These are phyloP conservation scores for Aegilops tauschii DNA, from an alignment of 176 grass and related monocot genomes.

Conservation along the genomic window DNA sequence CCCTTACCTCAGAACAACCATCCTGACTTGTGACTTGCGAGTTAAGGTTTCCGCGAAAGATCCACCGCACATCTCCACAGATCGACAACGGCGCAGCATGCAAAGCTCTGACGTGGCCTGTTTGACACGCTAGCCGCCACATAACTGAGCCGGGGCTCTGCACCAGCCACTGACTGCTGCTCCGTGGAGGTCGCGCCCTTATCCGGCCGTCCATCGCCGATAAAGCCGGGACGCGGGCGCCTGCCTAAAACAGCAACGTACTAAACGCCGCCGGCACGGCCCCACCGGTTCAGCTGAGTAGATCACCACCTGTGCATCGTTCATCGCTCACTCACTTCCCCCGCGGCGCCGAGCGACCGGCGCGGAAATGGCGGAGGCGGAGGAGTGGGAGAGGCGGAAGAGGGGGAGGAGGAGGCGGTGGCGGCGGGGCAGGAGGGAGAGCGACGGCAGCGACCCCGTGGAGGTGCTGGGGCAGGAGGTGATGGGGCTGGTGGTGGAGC, in stretches of 20 bases:
- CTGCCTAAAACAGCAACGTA: conserved; percentile 8
- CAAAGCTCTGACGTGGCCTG: neutral
- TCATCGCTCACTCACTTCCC: neutral
- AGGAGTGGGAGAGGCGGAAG: conserved; percentile 5
- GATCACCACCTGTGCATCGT: neutral
- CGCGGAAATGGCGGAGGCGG: conserved; percentile 31
- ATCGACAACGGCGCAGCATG: conserved; percentile 13
- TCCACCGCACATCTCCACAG: conserved; percentile 4
- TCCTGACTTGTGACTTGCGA: neutral
- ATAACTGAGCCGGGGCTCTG: neutral
- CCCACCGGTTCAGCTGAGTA: conserved; percentile 10
- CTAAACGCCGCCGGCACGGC: neutral
- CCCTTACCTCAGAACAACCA: no score
- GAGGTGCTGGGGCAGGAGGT: conserved; percentile 53
- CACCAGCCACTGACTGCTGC: neutral
- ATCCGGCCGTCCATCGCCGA: neutral
- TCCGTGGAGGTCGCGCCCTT: neutral
- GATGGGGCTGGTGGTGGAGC: conserved; percentile 51
- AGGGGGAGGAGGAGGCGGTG: neutral
- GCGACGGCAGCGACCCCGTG: conserved; percentile 44
- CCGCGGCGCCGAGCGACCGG: neutral
- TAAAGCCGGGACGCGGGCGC: neutral
- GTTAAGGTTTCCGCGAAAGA: neutral
- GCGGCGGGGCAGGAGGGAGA: neutral
- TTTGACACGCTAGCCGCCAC: conserved; percentile 7